Conservation (phyloP, 2,329 filamentous ascomycete genomes). For the Pyricularia pennisetigena region DNA sequence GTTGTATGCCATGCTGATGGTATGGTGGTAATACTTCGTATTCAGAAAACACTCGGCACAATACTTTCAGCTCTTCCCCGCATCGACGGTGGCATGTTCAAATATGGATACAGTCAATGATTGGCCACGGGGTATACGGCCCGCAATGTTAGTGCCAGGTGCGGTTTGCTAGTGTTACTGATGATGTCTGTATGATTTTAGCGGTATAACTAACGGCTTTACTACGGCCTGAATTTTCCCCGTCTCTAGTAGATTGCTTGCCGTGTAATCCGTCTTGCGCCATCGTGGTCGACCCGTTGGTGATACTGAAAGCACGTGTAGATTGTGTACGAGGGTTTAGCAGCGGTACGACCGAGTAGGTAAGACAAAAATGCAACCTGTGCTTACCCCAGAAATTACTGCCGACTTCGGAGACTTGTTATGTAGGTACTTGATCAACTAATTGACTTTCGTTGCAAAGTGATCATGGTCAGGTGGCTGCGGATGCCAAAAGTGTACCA, state of each 20-base stretch:
- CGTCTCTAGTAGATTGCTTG: not conserved
- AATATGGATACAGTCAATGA: not conserved
- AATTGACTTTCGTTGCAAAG: not conserved
- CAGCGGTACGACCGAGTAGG: not conserved
- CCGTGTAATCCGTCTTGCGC: not conserved
- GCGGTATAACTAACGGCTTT: not conserved
- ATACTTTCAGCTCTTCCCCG: not conserved
- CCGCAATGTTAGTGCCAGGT: not conserved
- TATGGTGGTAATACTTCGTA: constrained; percentile 1
- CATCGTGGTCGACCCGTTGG: not conserved
- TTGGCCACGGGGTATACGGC: not conserved
- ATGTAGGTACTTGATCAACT: not conserved
- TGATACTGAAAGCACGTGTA: not conserved
- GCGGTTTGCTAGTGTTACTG: not conserved
- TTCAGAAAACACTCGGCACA: not conserved
- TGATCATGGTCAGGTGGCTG: not conserved
- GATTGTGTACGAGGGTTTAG: not conserved
- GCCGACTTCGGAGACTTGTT: not conserved
- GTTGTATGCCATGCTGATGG: not conserved
- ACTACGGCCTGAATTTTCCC: not conserved
- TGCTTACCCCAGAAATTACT: not conserved
- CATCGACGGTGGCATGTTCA: not conserved
- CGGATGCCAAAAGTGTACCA: not conserved
- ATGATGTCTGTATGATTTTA: not conserved
- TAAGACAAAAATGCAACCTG: not conserved